Base-by-base conservation (phyloP, 2,329 filamentous ascomycete species). In the Trichoderma koningiopsis region DNA sequence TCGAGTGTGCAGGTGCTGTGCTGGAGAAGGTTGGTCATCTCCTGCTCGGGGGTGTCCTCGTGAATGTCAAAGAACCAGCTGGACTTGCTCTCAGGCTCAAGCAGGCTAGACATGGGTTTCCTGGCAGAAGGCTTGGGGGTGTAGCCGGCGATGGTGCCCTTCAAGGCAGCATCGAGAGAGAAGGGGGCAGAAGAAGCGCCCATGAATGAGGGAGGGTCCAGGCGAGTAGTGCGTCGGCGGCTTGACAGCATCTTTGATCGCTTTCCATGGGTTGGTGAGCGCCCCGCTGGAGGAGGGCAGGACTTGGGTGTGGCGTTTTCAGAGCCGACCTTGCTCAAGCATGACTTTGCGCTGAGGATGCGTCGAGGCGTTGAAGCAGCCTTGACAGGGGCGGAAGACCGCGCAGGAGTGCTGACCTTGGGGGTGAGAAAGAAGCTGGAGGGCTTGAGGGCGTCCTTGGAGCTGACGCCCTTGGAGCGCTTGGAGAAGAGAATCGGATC, bases 21-120 rank as follows among this genome's bases (percentile, higher is more conserved):
- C 80, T 97, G 92, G 82, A 98, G 92, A 49, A 97, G 83, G 76
- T 97, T 97, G 75, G 94, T 93, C 80, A 96, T 92, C 77, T 97
- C 91, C 77, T 97, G 92, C 77, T 97, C 92, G 8, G 91, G 88
- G 0, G 92, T 93, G 79, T 99, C 95, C 77, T 97, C 93, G 77
- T 97, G 91, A 76, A 99, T 98, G 70, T 95, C 92, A 77, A 99
- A 98, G 83, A 91, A 91, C 94, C 94, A 97, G 69, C 86, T 86
- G 40, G 88, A 85, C 76, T 91, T 87, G 74, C 85, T 79, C 65
- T 86, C 83, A 27, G 83, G 76, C 70, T 83, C 82, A 53, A 80
- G 72, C 43, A 86, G 76, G 60, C 31, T 71, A 70, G 68, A 71
- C 19, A 70, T 61, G 49, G 72, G 71, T 37, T 70, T 74, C 59